Evolutionary conservation across 805 yeast genomes (phyloP), one percentile per base, ranked within the genome.

Genomic region (Candida khao-thaluensis): DNA sequence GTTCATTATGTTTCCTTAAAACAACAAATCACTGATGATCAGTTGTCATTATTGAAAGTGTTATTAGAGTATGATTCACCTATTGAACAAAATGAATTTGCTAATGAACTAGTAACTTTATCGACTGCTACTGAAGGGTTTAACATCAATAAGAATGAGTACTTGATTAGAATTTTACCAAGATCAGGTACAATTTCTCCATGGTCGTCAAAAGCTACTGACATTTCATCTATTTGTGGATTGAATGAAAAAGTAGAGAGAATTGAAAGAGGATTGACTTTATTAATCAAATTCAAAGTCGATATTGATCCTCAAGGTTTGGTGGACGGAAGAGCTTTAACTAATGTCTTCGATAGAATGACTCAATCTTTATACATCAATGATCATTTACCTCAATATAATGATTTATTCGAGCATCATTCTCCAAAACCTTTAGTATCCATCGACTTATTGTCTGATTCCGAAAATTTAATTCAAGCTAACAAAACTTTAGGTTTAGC

Each of bases 161-260:
- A 77, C 45, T 66, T 89, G 48, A 65, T 91, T 33, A 76, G 95
- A 59, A 74, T 93, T 37, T 72, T 89, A 37, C 99, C 99, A 30
- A 79, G 98, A 62, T 71, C 89, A 6, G 99, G 99, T 45, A 93
- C 99, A 9, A 91, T 93, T 49, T 90, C 98, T 17, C 98, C 99
- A 23, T 93, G 99, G 99, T 87, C 96, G 7, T 90, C 98, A 10
- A 93, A 93, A 67, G 99, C 99, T 18, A 90, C 99, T 28, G 91
- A 93, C 65, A 93, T 93, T 50, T 77, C 90, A 37, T 78, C 81
- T 41, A 95, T 86, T 41, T 87, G 96, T 66, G 96, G 96, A 7
- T 73, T 93, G 44, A 76, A 71, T 26, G 71, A 73, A 14, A 76
- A 73, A 44, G 72, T 93, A 35, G 86, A 79, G 55, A 77, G 98